Evolutionary conservation across 2,329 filamentous ascomycete genomes (phyloP), one percentile per base, ranked within the genome.

Genomic region (Neofusicoccum sp.): DNA sequence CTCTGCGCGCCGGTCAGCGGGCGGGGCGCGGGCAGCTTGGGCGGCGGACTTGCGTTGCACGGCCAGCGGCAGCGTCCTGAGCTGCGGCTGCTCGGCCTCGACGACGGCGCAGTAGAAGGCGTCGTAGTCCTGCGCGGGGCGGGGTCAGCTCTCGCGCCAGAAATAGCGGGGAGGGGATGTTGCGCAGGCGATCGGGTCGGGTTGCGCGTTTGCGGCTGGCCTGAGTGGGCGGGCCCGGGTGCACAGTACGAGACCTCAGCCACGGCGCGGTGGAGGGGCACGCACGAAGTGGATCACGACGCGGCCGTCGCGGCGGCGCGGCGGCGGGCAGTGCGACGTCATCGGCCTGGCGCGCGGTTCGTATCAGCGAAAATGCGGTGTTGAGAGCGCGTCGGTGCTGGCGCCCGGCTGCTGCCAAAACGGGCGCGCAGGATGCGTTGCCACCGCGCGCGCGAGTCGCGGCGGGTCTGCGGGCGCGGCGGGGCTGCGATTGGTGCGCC

Each of bases 81-180:
- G 79, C 2, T 82, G 79, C 0, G 92, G 91, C 65, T 89, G 86
- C 71, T 89, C 88, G 65, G 88, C 88, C 76, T 97, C 92, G 66
- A 95, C 88, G 7, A 95, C 92, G 53, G 91, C 91, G 24, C 93
- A 93, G 74, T 98, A 98, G 80, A 98, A 98, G 79, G 91, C 96
- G 78, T 93, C 90, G 73, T 92, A 90, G 63, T 44, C 53, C 66
- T 67, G 59, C 66, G 65, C 62, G 51, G 62, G 30, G 61, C 61
- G 60, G 60, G 62, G 65, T 48, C 44, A 53, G 58, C 44, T 40
- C 14, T 33, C 16, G 41, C 31, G 33, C 40, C 20, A 7, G 11
- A 48, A 48, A 48, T 40, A 49, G 24, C 30, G 24, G 26, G 16
- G n/a, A 48, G 53, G 48, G 38, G 30, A 20, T 26, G 20, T 24